Evolutionary conservation across 2,329 filamentous ascomycete species (phyloP).

Genomic region (Claviceps monticola): DNA sequence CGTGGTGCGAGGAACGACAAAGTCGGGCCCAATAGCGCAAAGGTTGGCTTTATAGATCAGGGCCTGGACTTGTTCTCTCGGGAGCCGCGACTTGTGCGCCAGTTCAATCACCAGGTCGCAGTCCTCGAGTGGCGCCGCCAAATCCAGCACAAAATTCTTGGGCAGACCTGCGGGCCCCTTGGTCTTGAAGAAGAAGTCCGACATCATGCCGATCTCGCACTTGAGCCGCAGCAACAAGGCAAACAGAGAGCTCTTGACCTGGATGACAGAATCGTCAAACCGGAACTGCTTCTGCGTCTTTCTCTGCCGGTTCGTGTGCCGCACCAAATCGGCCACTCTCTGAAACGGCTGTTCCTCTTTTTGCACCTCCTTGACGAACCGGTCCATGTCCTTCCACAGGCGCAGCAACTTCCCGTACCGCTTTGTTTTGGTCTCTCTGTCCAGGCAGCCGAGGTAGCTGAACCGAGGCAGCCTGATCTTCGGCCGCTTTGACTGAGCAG

Average conservation of each 20-base stretch:
- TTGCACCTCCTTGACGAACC: slow-evolving; percentile 15
- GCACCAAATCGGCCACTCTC: slow-evolving; percentile 30
- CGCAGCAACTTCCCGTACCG: background rate
- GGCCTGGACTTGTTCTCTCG: slow-evolving; percentile 34
- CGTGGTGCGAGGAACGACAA: background rate
- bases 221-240: slow-evolving; percentile 30
- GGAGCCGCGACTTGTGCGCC: slow-evolving; percentile 21
- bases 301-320: slow-evolving; percentile 21
- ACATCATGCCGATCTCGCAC: slow-evolving; percentile 33
- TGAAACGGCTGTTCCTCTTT: slow-evolving; percentile 36
- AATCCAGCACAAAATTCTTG: slow-evolving; percentile 12
- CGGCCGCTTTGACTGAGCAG: background rate
- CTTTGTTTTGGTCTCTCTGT: background rate
- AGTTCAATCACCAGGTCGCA: slow-evolving; percentile 26
- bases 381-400: slow-evolving; percentile 6
- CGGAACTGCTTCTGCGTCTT: slow-evolving; percentile 14
- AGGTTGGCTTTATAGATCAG: slow-evolving; percentile 33
- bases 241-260: slow-evolving; percentile 25
- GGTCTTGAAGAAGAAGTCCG: slow-evolving; percentile 20
- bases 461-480: background rate
- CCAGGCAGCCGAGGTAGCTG: background rate
- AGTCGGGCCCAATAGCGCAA: slow-evolving; percentile 24
- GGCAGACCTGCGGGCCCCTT: slow-evolving; percentile 1
- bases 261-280: slow-evolving; percentile 22
- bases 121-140: slow-evolving; percentile 19